Base-by-base conservation (phyloP, 139 green algal genomes). In the Picochlorum sp. region DNA sequence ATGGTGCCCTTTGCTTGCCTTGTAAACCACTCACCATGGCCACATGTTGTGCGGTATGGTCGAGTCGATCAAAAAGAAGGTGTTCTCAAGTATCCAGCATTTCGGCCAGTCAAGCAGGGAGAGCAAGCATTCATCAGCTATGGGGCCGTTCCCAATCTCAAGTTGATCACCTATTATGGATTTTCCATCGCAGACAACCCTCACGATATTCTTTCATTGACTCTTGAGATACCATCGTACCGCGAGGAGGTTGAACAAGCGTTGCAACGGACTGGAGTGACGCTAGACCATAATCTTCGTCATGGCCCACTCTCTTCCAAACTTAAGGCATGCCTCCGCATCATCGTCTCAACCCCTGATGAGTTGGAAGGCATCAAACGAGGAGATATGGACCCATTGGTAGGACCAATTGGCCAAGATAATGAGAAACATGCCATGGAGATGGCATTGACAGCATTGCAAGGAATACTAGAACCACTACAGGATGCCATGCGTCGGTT, bases 11-110 rank as follows among this genome's bases (percentile, higher is more conserved):
- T 81, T 64, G 72, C 78, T 6, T 77, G 78, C 56, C 74, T 89
- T 44, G 69, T 88, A 49, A 91, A 91, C 75, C 84, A 91, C 72
- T 74, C 61, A 45, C 69, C 81, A 49, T 81, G 72, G 71, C 84
- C 84, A 7, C 84, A 91, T 69, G 67, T 81, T 24, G 84, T 91
- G 11, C 72, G 78, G 44, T 90, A 85, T 69, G 81, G 80, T 45
- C 59, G 64, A 16, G 41, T 89, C 20, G 73, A 84, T 70, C 34
- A 41, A 1, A 52, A 62, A 0, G 13, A 18, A 15, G 73, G 66
- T 1, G 65, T 41, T 21, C 70, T 87, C 3, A 67, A 68, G 64
- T 86, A 58, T 51, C 73, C 66, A 0, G 65, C 46, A 16, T 89
- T 91, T 62, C 60, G 84, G 18, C 74, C 73, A 44, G 78, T 69